Percentiles rank a stretch among this genome's conserved stretches.
phyloP scores from a whole-genome alignment of 345 rosid species.

The Angophora floribunda region DNA sequence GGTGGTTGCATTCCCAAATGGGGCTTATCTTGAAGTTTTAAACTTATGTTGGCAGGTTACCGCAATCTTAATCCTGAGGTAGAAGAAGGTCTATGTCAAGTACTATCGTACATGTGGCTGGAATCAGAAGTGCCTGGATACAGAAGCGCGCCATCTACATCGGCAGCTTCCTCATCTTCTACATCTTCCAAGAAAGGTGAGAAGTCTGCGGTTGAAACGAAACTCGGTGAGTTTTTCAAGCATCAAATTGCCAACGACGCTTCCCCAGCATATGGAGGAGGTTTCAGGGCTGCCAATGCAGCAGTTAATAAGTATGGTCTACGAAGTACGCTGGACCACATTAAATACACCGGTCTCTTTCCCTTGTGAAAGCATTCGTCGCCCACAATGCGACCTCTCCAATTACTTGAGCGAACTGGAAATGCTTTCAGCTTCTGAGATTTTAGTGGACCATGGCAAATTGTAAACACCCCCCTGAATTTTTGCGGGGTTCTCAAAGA shows the following conservation, averaged over 20 bases:
- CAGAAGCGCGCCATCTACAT: conserved; percentile 41
- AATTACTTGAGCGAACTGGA: background rate
- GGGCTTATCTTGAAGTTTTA: background rate
- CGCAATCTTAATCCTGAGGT: conserved; percentile 78
- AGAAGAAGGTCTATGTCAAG: conserved; percentile 98
- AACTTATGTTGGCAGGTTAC: conserved; percentile 37
- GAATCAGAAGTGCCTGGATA: conserved; percentile 79
- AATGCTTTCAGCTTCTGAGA: background rate
- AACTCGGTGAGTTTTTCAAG: conserved; percentile 81
- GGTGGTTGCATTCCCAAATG: background rate
- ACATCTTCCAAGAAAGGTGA: conserved; percentile 61
- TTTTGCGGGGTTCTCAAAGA: conserved; percentile 10
- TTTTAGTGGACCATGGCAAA: background rate
- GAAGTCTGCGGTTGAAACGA: conserved; percentile 57
- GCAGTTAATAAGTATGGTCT: conserved; percentile 81
- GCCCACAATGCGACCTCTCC: background rate
- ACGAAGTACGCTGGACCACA: conserved; percentile 61
- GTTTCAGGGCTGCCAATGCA: conserved; percentile 64
- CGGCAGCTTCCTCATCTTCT: conserved; percentile 35
- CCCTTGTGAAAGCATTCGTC: conserved; percentile 30
- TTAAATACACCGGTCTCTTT: conserved; percentile 51
- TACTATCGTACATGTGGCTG: conserved; percentile 91
- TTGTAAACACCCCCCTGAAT: conserved; percentile 1
- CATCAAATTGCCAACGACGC: conserved; percentile 84
- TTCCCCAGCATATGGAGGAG: conserved; percentile 83